These are phyloP conservation scores for Mikania micrantha DNA, from an alignment of 129 eudicot genomes.

Conservation along the genomic window DNA sequence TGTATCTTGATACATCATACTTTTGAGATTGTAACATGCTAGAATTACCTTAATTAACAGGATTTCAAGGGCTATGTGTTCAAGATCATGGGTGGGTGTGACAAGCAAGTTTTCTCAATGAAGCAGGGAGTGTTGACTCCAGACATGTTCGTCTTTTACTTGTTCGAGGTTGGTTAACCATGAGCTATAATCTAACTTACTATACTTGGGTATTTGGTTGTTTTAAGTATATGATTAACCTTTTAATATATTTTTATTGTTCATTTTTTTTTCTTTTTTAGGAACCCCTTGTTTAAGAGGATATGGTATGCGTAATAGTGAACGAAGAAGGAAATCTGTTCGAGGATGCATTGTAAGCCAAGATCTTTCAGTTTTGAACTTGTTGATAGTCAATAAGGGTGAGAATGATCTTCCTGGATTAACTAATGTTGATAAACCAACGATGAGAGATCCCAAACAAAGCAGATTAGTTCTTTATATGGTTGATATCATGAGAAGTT, in stretches of 20 bases:
- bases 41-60: too few relatives aligned
- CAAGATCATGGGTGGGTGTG: conserved; percentile 92
- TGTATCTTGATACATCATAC: too few relatives aligned
- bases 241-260: too few relatives aligned
- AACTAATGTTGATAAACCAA: too few relatives aligned
- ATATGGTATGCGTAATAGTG: conserved; percentile 54
- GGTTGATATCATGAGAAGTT: too few relatives aligned
- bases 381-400: too few relatives aligned
- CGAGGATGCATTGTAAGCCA: conserved; percentile 67
- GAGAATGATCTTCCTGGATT: too few relatives aligned
- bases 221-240: not conserved
- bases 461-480: too few relatives aligned
- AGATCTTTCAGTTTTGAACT: conserved; percentile 54
- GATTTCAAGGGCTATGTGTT: conserved; percentile 80
- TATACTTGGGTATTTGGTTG: not conserved
- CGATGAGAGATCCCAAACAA: too few relatives aligned
- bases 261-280: too few relatives aligned
- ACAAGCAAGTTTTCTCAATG: conserved; percentile 89
- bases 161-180: conserved; percentile 42
- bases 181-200: not conserved
- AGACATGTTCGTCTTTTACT: conserved; percentile 78
- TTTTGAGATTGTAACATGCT: too few relatives aligned
- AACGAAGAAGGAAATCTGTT: conserved; percentile 60
- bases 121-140: conserved; percentile 87
- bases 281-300: conserved; percentile 56